Base-by-base conservation (phyloP, 2,329 filamentous ascomycete genomes). In the Colletotrichum spaethianum region DNA sequence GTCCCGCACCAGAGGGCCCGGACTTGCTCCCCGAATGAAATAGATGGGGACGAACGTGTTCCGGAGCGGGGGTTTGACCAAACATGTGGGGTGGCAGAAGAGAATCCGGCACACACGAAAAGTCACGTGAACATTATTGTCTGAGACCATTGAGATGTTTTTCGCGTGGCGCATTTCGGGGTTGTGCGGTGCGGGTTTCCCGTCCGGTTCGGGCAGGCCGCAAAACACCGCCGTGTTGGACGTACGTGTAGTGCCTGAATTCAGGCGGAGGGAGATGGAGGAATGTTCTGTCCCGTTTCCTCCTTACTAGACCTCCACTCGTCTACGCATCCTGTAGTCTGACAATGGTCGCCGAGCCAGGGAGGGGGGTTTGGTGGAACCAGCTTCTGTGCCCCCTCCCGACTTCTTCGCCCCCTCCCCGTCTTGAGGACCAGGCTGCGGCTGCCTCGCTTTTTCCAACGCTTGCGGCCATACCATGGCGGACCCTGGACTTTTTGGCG, bases 121-220 rank as follows among this genome's bases (percentile, higher is more conserved):
- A 31, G 28, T 72, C 69, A 72, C 69, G 69, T 72, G 69, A 46
- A 4, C 23, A n/a, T 20, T 8, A 14, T 8, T 55, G 59, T 63
- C 36, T 63, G 18, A 71, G 68, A 67, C 68, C 5, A 28, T 20
- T 16, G 28, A 18, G 28, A 12, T 42, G 57, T 40, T 46, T n/a
- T 20, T 31, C 18, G 55, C 16, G 26, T 46, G 40, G 40, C 26
- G 40, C 40, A 33, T 61, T 16, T 46, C 40, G 40, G 40, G 57
- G 16, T 18, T 38, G 20, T 48, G 44, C 16, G 11, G 33, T 28
- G n/a, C 40, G 44, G 44, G 28, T 20, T 50, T 31, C 44, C n/a
- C 44, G 31, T 62, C 44, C 44, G 16, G 33, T 62, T 62, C 31
- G 31, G 59, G 28, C 59, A 56, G 33, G 53, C n/a, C 3, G n/a